Percentiles rank a stretch among this genome's conserved stretches.
Evolutionary conservation across 345 rosid genomes (phyloP).

Genomic region (Heritiera littoralis): DNA sequence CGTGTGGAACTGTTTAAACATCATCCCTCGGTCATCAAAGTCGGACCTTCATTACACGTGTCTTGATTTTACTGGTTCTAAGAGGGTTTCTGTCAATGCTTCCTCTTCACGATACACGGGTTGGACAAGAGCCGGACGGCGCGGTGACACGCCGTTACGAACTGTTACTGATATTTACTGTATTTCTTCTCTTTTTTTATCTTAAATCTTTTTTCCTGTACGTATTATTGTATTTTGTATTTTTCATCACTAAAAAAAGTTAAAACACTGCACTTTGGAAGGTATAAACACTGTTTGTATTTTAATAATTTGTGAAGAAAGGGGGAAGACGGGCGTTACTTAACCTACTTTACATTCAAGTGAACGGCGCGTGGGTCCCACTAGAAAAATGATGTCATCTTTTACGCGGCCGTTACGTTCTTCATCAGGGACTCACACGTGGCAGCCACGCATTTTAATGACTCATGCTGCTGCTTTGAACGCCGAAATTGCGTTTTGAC

Average conservation of each 20-base stretch:
- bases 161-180: conserved; percentile 29
- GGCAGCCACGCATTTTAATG: conserved; percentile 21
- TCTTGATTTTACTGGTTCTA: conserved; percentile 14
- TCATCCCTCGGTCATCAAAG: conserved; percentile 22
- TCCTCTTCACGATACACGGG: conserved; percentile 49
- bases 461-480: conserved; percentile 28
- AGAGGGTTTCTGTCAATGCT: conserved; percentile 36
- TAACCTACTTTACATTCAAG: conserved; percentile 45
- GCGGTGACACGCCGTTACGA: conserved; percentile 49
- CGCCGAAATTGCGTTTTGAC: conserved; percentile 32
- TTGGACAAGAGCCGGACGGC: conserved; percentile 60
- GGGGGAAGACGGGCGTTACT: conserved; percentile 35
- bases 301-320: background rate
- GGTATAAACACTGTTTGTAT: background rate
- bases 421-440: conserved; percentile 34
- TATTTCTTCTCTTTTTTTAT: background rate
- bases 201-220: no score
- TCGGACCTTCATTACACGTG: conserved; percentile 33
- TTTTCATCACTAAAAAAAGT: no score
- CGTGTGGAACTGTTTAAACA: conserved; percentile 22
- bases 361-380: conserved; percentile 58
- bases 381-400: conserved; percentile 40
- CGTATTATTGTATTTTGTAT: no score
- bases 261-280: background rate
- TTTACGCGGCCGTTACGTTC: conserved; percentile 48